phyloP scores from a whole-genome alignment of 2,329 filamentous ascomycete genomes.

The Chrysoporthe cubensis region DNA sequence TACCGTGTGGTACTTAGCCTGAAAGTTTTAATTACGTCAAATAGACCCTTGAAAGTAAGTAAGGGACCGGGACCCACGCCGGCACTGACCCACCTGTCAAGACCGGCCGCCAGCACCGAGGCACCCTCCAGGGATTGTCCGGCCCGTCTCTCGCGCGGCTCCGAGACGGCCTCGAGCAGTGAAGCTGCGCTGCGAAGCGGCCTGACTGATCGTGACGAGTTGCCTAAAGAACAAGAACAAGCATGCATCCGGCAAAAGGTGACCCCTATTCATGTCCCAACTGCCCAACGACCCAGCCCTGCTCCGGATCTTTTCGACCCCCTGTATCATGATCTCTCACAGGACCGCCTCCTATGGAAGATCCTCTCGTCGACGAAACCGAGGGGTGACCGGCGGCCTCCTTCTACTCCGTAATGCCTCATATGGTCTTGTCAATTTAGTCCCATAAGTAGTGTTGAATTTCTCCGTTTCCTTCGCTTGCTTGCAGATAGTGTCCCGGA shows the following conservation, averaged over 20 bases:
- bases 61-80: not conserved
- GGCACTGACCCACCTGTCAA: slow-evolving; percentile 1
- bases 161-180: not conserved
- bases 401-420: not conserved
- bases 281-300: no score
- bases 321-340: not conserved
- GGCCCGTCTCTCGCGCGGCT: not conserved
- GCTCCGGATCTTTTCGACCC: no score
- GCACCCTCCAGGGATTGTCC: not conserved
- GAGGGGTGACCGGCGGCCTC: not conserved
- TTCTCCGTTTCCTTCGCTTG: no score
- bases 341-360: not conserved
- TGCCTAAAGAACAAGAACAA: not conserved
- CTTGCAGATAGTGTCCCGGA: no score
- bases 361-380: not conserved
- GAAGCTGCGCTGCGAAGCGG: not conserved
- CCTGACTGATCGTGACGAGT: not conserved
- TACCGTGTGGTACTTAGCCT: no score
- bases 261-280: not conserved
- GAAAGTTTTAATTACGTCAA: not conserved
- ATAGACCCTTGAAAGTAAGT: not conserved
- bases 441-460: no score
- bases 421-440: not conserved
- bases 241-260: not conserved
- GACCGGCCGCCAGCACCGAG: not conserved